These are phyloP conservation scores for Candida dubliniensis DNA, from an alignment of 1,139 yeast species.

Conservation along the genomic window DNA sequence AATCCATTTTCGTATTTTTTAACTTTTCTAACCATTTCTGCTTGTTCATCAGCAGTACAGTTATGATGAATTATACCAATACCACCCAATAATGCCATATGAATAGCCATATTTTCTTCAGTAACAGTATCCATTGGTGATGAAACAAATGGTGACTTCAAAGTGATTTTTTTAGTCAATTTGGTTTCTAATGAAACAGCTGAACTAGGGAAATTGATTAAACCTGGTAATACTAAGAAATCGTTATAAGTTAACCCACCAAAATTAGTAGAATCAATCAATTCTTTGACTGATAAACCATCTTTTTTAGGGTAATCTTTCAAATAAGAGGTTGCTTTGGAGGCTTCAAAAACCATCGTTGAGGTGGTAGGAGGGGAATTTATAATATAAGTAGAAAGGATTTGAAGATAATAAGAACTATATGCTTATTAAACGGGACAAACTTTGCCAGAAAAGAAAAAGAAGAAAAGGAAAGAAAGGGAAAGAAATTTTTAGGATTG, in stretches of 20 bases:
- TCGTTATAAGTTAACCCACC: slow-evolving; percentile 99
- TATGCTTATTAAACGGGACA: slow-evolving; percentile 28
- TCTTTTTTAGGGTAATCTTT: slow-evolving; percentile 68
- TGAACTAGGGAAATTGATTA: slow-evolving; percentile 84
- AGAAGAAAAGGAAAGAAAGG: slow-evolving; percentile 12
- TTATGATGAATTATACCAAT: slow-evolving; percentile 98
- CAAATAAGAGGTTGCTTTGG: slow-evolving; percentile 70
- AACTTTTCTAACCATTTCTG: slow-evolving; percentile 96
- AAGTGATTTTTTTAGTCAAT: slow-evolving; percentile 85
- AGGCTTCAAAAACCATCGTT: slow-evolving; percentile 49
- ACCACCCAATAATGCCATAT: slow-evolving; percentile 98
- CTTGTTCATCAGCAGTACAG: slow-evolving; percentile 95
- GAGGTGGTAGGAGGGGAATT: not conserved
- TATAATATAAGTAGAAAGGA: not conserved
- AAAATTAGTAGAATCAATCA: slow-evolving; percentile 85
- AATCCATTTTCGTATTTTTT: slow-evolving; percentile 97
- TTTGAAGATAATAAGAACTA: slow-evolving; percentile 2
- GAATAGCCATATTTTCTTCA: slow-evolving; percentile 95
- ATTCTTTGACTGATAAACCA: slow-evolving; percentile 79
- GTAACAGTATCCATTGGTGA: slow-evolving; percentile 99
- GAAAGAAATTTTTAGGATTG: not conserved
- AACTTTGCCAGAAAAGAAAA: slow-evolving; percentile 47
- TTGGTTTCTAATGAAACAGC: slow-evolving; percentile 76
- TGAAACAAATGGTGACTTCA: slow-evolving; percentile 93
- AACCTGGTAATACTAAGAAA: slow-evolving; percentile 92